Evolutionary conservation across 371 early-diverging fungal species (phyloP).

Genomic region (Apophysomyces trapeziformis): DNA sequence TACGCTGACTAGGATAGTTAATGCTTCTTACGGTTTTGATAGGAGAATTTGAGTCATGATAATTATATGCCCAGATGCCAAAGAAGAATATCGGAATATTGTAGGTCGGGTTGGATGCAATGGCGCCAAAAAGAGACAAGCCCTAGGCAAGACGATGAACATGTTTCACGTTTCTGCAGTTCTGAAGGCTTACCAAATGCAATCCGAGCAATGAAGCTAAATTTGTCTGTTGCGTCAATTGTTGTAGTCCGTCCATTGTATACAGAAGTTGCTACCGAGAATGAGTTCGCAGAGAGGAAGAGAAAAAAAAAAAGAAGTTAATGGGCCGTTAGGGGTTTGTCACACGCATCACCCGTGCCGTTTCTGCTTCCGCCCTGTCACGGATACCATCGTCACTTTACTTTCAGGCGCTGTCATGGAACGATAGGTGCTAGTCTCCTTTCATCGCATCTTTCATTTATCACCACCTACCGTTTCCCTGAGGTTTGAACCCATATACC

Average conservation of each 20-base stretch:
- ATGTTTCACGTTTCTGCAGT: not conserved
- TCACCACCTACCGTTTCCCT: too few species aligned
- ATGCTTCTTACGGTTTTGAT: slow-evolving; percentile 44
- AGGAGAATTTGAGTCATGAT: slow-evolving; percentile 52
- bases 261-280: too few species aligned
- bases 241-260: slow-evolving; percentile 43
- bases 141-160: slow-evolving; percentile 24
- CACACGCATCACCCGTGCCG: slow-evolving; percentile 7
- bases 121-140: slow-evolving; percentile 44
- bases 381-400: too few species aligned
- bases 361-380: slow-evolving; percentile 4
- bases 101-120: slow-evolving; percentile 49
- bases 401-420: too few species aligned
- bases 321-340: not conserved
- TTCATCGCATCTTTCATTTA: too few species aligned
- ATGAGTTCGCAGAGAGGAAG: not conserved
- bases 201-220: slow-evolving; percentile 51
- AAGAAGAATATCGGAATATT: slow-evolving; percentile 57
- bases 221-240: slow-evolving; percentile 45
- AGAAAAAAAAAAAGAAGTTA: slow-evolving; percentile 9
- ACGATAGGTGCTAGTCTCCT: too few species aligned
- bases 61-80: slow-evolving; percentile 56
- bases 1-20: not conserved
- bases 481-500: too few species aligned
- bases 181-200: slow-evolving; percentile 38